Evolutionary conservation across 148 eudicot genomes (phyloP), one percentile per base, ranked within the genome.

Genomic region (Vaccinium macrocarpon): DNA sequence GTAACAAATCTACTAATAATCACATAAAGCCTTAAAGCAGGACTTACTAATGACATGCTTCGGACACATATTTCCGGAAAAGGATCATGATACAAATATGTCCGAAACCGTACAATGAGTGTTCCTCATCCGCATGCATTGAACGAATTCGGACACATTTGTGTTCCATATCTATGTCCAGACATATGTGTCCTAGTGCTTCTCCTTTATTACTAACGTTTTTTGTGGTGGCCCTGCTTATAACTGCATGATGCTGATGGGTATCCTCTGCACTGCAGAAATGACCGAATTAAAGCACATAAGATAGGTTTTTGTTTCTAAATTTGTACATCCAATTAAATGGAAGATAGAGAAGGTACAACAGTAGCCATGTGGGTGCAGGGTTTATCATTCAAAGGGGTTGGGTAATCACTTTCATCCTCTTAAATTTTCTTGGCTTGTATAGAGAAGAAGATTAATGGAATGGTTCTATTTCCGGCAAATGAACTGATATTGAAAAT

Each of bases 11-110:
- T 42, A 5, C 15, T 66, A 29, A 66, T 15, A 25, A 66, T 11
- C 32, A 18, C 68, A 73, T 81, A 62, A 68, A 84, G 82, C 85
- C 55, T 79, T 25, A 10, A 78, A 84, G 82, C 55, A 77, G 82
- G 46, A 50, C 29, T 25, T 25, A 66, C 12, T 23, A 5, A 61
- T n/a, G 68, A 61, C 68, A 21, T 61, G 68, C 27, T 8, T 61
- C 21, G 64, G 23, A 19, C 64, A 19, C n/a, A 57, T 19, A 7
- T 57, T 0, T 61, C 68, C 68, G 68, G 27, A n/a, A 61, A 42
- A 42, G 46, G 46, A 42, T 42, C 46, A 42, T 5, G 46, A 42
- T 0, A 61, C 68, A 21, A n/a, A 61, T 61, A n/a, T n/a, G 25
- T 21, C 68, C 27, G 0, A 12, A 4, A 62, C 68, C 46, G 46